Base-by-base conservation (phyloP, 495 filamentous ascomycete genomes). In the Penicillium paxilli region DNA sequence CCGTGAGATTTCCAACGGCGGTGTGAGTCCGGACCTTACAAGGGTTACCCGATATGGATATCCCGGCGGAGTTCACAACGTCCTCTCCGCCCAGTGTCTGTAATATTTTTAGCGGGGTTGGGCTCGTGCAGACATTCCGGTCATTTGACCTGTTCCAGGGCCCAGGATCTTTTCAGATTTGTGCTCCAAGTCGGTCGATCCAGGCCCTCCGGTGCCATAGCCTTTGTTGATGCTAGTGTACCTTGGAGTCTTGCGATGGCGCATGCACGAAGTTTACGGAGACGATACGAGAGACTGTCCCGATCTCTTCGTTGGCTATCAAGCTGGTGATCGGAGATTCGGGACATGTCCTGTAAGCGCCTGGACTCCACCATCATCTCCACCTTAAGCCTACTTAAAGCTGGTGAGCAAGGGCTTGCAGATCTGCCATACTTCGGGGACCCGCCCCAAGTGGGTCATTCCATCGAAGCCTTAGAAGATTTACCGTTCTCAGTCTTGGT, bases 401-500 rank as follows among this genome's bases (percentile, higher is more conserved):
- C 26, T 21, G 35, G 32, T 21, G 22, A 51, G 35, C 45, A 53
- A 52, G 42, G 37, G 28, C 44, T 20, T 60, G 51, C 37, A 49
- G 47, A 62, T 54, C 49, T 33, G 48, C 62, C 61, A 67, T 65
- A 65, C 58, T 55, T 41, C 58, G 60, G 55, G 52, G 58, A 59
- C 57, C 51, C 62, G 51, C 35, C 53, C 55, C 38, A 12, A 30
- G 61, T 70, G 68, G 63, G 57, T 48, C 66, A 64, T 66, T 64
- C 63, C 58, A 59, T 59, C 55, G 57, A 65, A 64, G 51, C 50
- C 59, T 60, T 66, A 52, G 63, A 68, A 47, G 41, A 33, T 30
- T 57, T 57, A 30, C 67, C 58, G 58, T 63, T 47, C 60, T 68
- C 65, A 52, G 58, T 45, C 38, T 40, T 51, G 46, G 19, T 55